Evolutionary conservation across 1,284 basidiomycete species (phyloP).

Genomic region (Singerocomus inundabilis): DNA sequence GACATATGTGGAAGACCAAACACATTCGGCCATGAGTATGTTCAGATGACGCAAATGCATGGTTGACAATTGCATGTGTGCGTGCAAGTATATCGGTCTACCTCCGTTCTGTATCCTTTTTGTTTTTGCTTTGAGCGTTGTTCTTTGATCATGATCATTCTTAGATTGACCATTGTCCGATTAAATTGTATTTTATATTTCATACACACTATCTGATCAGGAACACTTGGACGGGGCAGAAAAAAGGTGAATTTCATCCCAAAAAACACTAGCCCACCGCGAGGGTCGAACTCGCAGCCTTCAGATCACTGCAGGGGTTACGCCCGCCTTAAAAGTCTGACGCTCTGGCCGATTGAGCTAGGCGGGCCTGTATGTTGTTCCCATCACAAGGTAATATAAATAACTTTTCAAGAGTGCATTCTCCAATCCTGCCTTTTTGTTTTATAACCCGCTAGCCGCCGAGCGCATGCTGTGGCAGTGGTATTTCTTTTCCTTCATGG

Average conservation of each 20-base stretch:
- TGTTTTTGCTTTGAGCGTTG: conserved; percentile 18
- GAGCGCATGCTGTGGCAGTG: conserved; percentile 10
- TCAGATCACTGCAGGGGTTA: conserved; percentile 77
- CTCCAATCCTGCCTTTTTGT: neutral
- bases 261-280: conserved; percentile 66
- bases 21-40: conserved; percentile 19
- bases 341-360: conserved; percentile 46
- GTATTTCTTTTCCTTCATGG: neutral
- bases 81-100: conserved; percentile 16
- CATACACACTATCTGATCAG: neutral
- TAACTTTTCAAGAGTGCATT: no score
- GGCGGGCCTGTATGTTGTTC: conserved; percentile 45
- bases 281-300: conserved; percentile 92
- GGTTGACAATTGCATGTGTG: conserved; percentile 7
- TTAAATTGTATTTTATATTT: conserved; percentile 19
- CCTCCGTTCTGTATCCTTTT: conserved; percentile 5
- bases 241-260: neutral
- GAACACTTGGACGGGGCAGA: neutral
- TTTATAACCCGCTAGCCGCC: neutral
- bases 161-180: conserved; percentile 24
- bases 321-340: conserved; percentile 56
- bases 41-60: conserved; percentile 9
- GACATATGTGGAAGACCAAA: conserved; percentile 21
- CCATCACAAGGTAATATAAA: neutral
- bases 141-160: conserved; percentile 11